Evolutionary conservation across 2,329 filamentous ascomycete species (phyloP), one percentile per base, ranked within the genome.

Genomic region (Pseudocercospora fijiensis): DNA sequence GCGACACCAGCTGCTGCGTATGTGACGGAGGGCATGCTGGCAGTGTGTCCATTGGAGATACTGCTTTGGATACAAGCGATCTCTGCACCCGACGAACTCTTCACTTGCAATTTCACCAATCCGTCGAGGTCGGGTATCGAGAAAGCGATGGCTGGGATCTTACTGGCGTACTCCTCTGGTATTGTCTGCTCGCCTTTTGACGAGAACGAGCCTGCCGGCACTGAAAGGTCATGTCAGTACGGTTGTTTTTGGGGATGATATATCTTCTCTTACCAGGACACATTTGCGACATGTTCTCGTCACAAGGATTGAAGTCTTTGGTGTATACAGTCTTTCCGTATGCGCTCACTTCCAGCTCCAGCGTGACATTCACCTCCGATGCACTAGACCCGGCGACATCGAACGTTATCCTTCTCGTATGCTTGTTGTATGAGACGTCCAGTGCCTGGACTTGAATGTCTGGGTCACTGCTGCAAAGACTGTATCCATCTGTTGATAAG

Each of bases 61-160:
- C 86, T 81, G 0, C 93, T 92, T 71, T 90, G 81, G 57, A 98
- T 88, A 77, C 95, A 99, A 22, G 92, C 93, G 8, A 96, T 84
- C 33, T 84, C 73, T 43, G 60, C 59, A 20, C 82, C 83, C 30
- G 89, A 85, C 43, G 86, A 78, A 33, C 89, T 85, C 64, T 84
- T 87, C 52, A 99, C 84, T 74, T 91, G 81, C 67, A 99, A 81
- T 51, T 88, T 95, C 33, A 93, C 95, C 72, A 89, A 80, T 41
- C 94, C 94, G 61, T 94, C 89, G 70, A 99, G 89, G 75, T 99
- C 93, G 57, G 95, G 95, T 30, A 99, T 83, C 65, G 86, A 85
- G 80, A 97, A 99, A 11, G 94, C 94, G 69, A 99, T 96, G 2
- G 86, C 80, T 1, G 95, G 95, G 45, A 99, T 94, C 78, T 90